Percentiles rank a stretch among this genome's conserved stretches.
These are phyloP conservation scores for Drechslera avenae DNA, from an alignment of 2,329 filamentous ascomycete species.

Conservation along the genomic window DNA sequence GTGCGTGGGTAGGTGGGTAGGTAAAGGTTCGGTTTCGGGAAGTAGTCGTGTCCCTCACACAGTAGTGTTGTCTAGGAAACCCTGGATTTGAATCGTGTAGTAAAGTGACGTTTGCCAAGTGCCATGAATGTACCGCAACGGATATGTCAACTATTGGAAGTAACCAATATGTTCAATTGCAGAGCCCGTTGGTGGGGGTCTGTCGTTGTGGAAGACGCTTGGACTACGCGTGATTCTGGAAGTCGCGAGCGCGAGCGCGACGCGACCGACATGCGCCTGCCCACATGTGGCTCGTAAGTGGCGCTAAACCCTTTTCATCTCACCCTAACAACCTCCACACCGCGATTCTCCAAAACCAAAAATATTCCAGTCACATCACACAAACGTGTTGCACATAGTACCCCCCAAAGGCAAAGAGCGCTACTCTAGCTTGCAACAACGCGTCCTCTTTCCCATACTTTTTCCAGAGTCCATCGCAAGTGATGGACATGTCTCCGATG, in stretches of 20 bases:
- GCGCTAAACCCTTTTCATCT: slow-evolving; percentile 4
- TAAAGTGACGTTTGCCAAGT: not conserved
- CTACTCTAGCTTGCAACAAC: too few species aligned
- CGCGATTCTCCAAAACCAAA: not conserved
- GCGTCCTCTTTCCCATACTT: too few species aligned
- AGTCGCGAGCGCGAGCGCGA: slow-evolving; percentile 12
- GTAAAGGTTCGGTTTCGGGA: too few species aligned
- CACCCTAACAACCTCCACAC: not conserved
- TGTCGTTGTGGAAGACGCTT: slow-evolving; percentile 8
- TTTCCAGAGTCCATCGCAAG: too few species aligned
- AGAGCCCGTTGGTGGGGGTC: slow-evolving; percentile 18
- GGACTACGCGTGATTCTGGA: slow-evolving; percentile 12
- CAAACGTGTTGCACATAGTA: too few species aligned
- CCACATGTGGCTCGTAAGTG: slow-evolving; percentile 18
- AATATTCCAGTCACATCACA: too few species aligned
- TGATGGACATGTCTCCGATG: too few species aligned
- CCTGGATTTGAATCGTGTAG: not conserved
- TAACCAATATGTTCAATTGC: slow-evolving; percentile 12
- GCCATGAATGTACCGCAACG: not conserved
- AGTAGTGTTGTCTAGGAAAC: not conserved
- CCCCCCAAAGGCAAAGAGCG: too few species aligned
- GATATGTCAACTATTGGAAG: not conserved
- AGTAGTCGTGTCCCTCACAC: too few species aligned
- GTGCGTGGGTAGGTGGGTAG: not conserved
- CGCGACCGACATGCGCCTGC: slow-evolving; percentile 18